Conservation (phyloP, 257 asterid species). For the Orobanche coerulescens region DNA sequence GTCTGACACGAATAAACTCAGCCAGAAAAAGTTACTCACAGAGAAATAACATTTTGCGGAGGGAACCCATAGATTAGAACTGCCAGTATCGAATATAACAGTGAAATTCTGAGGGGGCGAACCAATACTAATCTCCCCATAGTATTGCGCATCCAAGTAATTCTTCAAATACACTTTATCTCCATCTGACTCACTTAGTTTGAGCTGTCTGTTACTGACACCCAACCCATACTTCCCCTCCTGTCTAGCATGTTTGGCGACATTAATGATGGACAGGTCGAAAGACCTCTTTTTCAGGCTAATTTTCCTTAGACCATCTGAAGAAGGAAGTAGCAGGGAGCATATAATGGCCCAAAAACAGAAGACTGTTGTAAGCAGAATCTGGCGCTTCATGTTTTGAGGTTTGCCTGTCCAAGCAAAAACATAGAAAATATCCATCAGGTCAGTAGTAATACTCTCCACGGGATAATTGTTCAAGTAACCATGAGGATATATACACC, state of each 20-base stretch:
- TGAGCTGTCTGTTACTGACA: conserved; percentile 25
- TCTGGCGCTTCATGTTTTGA: conserved; percentile 45
- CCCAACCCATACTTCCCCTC: conserved; percentile 36
- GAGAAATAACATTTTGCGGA: conserved; percentile 86
- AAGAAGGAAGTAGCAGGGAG: conserved; percentile 44
- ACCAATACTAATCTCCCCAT: conserved; percentile 82
- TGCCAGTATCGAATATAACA: conserved; percentile 90
- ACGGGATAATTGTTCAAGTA: too few relatives aligned
- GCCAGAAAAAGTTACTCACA: conserved; percentile 42
- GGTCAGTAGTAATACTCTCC: not conserved
- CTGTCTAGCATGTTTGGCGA: conserved; percentile 42
- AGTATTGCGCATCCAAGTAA: conserved; percentile 92
- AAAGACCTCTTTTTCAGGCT: conserved; percentile 57
- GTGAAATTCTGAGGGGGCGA: conserved; percentile 88
- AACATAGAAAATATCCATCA: not conserved
- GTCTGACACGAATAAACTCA: not conserved
- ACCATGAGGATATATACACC: not conserved
- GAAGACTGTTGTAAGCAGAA: conserved; percentile 29
- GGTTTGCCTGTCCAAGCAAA: conserved; percentile 33
- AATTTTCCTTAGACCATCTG: conserved; percentile 54
- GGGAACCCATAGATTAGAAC: conserved; percentile 97
- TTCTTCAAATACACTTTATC: conserved; percentile 61
- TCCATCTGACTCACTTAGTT: conserved; percentile 39
- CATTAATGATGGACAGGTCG: conserved; percentile 39
- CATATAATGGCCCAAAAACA: conserved; percentile 42